Evolutionary conservation across 2,329 filamentous ascomycete species (phyloP).

Genomic region (Epicoccum sorghinum): DNA sequence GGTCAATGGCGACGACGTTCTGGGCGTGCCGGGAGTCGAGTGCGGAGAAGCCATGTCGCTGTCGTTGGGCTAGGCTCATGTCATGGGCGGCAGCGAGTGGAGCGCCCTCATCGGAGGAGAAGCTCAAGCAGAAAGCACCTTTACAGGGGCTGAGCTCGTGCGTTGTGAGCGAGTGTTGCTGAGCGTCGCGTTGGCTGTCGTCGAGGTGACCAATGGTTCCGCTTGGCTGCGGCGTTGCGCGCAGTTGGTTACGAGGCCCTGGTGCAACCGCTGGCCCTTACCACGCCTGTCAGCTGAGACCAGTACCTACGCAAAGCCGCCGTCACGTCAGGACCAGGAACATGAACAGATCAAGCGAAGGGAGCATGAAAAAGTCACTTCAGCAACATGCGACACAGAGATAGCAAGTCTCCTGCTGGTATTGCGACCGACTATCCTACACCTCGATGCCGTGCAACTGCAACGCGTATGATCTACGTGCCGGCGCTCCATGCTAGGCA

Average conservation of each 20-base stretch:
- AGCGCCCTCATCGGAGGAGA: constrained; percentile 37
- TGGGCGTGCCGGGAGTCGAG: constrained; percentile 34
- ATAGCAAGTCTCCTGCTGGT: too few relatives aligned
- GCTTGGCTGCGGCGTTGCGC: constrained; percentile 12
- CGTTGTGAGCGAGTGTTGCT: constrained; percentile 18
- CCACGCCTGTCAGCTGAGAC: constrained; percentile 4
- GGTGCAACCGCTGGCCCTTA: constrained; percentile 1
- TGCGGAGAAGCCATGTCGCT: constrained; percentile 44
- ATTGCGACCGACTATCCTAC: background rate
- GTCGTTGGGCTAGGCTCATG: constrained; percentile 28
- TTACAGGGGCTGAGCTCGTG: constrained; percentile 24
- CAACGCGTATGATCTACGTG: background rate
- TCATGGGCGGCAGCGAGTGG: constrained; percentile 31
- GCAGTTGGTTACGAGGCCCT: constrained; percentile 4
- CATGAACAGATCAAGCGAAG: background rate
- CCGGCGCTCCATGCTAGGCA: constrained; percentile 1
- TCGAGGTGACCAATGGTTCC: constrained; percentile 7
- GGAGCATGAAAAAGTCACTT: background rate
- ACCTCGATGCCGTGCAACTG: background rate
- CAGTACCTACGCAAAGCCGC: too few relatives aligned
- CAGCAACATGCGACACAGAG: background rate
- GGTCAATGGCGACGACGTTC: constrained; percentile 36
- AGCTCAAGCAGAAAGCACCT: constrained; percentile 26
- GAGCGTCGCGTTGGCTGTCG: constrained; percentile 3
- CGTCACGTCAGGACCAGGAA: background rate